Evolutionary conservation across 202 grass and related monocot genomes (phyloP).

Genomic region (Tripidium arundinaceum): DNA sequence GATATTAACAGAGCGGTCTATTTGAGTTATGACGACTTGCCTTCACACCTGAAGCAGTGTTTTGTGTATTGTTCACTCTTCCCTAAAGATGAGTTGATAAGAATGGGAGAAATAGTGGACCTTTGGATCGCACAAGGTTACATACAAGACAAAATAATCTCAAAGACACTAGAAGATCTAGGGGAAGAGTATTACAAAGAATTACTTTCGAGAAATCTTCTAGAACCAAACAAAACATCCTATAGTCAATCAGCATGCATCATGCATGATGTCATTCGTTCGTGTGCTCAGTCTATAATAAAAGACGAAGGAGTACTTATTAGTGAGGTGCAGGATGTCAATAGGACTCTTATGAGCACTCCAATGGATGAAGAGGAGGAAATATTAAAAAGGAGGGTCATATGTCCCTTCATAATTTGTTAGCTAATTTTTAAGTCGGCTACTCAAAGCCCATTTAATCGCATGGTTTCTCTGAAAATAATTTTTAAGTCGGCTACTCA

Average conservation of each 20-base stretch:
- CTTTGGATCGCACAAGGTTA: conserved; percentile 31
- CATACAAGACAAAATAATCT: neutral
- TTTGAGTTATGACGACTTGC: conserved; percentile 29
- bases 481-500: too few species aligned
- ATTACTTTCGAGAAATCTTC: conserved; percentile 31
- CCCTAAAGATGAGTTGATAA: neutral
- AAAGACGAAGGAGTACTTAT: neutral
- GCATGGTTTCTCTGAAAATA: too few species aligned
- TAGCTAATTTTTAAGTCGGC: too few species aligned
- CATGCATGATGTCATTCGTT: neutral
- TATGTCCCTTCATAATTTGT: too few species aligned
- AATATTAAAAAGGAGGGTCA: too few species aligned
- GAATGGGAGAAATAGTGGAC: rapidly evolving
- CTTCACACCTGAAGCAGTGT: conserved; percentile 24
- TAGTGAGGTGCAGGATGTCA: neutral
- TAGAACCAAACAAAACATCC: neutral
- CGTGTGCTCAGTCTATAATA: neutral
- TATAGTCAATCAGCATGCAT: neutral
- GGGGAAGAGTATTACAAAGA: neutral
- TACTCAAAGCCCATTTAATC: too few species aligned
- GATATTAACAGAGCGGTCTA: conserved; percentile 7
- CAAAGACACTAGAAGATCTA: neutral
- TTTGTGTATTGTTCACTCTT: conserved; percentile 30
- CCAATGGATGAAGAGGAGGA: too few species aligned
- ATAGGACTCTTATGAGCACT: too few species aligned